A percentile compares a stretch with the other conserved stretches of the same genome.
These are phyloP conservation scores for Monarda citriodora DNA, from an alignment of 305 asterid species.

Conservation along the genomic window DNA sequence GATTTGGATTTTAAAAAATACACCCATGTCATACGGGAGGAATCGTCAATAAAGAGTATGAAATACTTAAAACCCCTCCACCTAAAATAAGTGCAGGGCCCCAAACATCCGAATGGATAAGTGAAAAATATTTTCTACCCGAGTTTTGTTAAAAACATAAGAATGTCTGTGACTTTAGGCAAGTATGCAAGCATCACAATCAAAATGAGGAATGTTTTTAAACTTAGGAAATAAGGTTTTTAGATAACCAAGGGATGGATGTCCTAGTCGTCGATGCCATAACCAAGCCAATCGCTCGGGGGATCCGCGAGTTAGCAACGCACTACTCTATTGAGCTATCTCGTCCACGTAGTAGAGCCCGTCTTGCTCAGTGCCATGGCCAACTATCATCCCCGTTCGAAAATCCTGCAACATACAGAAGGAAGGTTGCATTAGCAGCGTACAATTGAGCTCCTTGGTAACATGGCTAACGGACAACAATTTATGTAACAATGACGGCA, in stretches of 20 bases:
- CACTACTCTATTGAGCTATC: not conserved
- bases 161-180: not conserved
- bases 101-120: conserved; percentile 3
- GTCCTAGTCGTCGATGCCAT: conserved; percentile 1
- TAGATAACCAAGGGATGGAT: not conserved
- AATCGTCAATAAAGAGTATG: not conserved
- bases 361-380: conserved; percentile 1
- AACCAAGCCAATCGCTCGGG: not conserved
- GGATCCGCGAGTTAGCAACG: not conserved
- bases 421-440: not conserved
- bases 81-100: not conserved
- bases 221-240: not conserved
- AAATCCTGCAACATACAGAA: not conserved
- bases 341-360: not conserved
- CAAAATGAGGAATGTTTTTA: not conserved
- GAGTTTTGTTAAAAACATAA: not conserved
- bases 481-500: not conserved
- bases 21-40: not conserved
- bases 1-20: not conserved
- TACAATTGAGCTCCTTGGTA: not conserved
- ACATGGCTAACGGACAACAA: not conserved
- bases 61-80: not conserved
- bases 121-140: not conserved
- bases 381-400: not conserved
- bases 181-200: not conserved